Percentiles rank a stretch among this genome's conserved stretches.
phyloP scores from a whole-genome alignment of 2,329 filamentous ascomycete species.

The Parascedosporium putredinis region DNA sequence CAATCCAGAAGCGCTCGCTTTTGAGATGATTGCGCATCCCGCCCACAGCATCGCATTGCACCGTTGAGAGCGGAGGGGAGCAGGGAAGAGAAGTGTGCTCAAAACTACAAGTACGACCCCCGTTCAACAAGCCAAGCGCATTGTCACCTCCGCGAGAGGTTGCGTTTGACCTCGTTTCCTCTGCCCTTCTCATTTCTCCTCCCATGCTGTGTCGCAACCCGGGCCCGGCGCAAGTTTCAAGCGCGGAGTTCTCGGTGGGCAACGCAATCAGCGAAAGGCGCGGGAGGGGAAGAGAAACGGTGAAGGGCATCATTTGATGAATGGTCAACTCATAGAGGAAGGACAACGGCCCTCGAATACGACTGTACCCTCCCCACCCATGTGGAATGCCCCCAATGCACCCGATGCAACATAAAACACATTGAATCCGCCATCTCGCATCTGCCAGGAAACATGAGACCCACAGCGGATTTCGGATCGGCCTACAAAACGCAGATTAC shows the following conservation, averaged over 20 bases:
- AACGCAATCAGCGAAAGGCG: no score
- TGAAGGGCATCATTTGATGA: neutral
- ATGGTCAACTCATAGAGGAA: no score
- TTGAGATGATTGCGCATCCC: neutral
- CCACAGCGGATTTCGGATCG: neutral
- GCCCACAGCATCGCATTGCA: neutral
- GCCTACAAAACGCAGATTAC: neutral
- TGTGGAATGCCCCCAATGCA: no score
- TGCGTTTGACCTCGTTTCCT: neutral
- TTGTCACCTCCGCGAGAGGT: no score
- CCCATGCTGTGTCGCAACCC: no score
- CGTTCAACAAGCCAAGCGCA: no score
- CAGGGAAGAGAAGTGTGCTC: no score
- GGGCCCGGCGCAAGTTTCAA: neutral
- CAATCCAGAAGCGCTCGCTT: neutral
- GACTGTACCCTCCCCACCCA: neutral
- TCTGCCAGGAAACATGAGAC: neutral
- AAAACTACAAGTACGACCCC: no score
- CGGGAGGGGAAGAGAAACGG: neutral
- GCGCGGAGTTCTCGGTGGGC: slow-evolving; percentile 1
- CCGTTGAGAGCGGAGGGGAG: no score
- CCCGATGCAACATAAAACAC: neutral
- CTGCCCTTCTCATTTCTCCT: no score
- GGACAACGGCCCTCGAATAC: neutral
- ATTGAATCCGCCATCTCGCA: no score